These are phyloP conservation scores for Nemania abortiva DNA, from an alignment of 2,329 filamentous ascomycete genomes.

Conservation along the genomic window DNA sequence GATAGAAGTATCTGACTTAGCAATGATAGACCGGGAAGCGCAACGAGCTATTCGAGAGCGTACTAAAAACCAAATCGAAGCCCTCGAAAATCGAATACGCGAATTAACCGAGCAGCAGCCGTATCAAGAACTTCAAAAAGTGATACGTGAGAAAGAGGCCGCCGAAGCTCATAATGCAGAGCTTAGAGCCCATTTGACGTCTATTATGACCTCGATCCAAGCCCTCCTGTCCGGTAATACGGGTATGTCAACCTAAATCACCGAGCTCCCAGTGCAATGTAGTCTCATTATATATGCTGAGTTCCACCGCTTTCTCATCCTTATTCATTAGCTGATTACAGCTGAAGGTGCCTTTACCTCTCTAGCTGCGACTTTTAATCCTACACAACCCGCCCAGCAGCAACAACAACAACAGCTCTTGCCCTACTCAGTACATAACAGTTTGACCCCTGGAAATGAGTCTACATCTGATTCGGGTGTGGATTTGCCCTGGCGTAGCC, in stretches of 20 bases:
- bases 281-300: not conserved
- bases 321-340: slow-evolving; percentile 40
- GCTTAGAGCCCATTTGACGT: slow-evolving; percentile 75
- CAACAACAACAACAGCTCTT: slow-evolving; percentile 46
- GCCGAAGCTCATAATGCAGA: slow-evolving; percentile 84
- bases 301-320: not conserved
- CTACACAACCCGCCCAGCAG: slow-evolving; percentile 42
- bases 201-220: slow-evolving; percentile 73
- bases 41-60: slow-evolving; percentile 87
- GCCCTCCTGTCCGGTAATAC: slow-evolving; percentile 61
- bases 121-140: slow-evolving; percentile 84
- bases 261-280: not conserved
- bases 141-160: slow-evolving; percentile 79
- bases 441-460: slow-evolving; percentile 56
- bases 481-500: slow-evolving; percentile 50
- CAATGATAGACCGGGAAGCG: slow-evolving; percentile 77
- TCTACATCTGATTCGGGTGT: slow-evolving; percentile 53
- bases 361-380: slow-evolving; percentile 38
- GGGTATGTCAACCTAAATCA: slow-evolving; percentile 40
- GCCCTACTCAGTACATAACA: slow-evolving; percentile 51
- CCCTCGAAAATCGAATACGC: slow-evolving; percentile 76
- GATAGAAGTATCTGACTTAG: slow-evolving; percentile 19
- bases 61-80: slow-evolving; percentile 83
- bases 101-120: slow-evolving; percentile 84
- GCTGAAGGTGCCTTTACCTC: slow-evolving; percentile 52